phyloP scores from a whole-genome alignment of 371 early-diverging fungal genomes.

The Mortierella sp. region DNA sequence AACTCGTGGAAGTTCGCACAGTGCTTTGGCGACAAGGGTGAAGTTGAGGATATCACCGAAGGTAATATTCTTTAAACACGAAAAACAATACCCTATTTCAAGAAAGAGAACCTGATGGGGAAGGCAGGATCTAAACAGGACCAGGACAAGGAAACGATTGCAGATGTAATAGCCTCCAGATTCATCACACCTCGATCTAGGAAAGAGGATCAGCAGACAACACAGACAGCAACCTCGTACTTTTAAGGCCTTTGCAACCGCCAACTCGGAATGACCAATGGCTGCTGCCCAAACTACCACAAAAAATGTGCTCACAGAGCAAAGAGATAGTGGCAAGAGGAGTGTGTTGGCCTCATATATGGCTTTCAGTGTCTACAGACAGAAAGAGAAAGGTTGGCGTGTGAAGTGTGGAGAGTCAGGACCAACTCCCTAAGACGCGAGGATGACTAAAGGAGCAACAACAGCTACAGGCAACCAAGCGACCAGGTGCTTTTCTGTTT shows the following conservation, averaged over 20 bases:
- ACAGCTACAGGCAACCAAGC: neutral
- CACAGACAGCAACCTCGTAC: too few species aligned
- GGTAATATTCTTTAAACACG: constrained; percentile 69
- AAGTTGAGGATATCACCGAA: constrained; percentile 96
- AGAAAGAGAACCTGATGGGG: neutral
- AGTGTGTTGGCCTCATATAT: neutral
- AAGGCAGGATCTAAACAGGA: neutral
- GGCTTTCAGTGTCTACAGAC: neutral
- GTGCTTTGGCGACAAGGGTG: constrained; percentile 99
- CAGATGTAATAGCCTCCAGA: neutral
- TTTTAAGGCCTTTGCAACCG: neutral
- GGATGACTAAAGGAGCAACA: neutral
- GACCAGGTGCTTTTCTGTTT: too few species aligned
- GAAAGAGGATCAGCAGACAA: too few species aligned
- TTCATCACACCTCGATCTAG: too few species aligned
- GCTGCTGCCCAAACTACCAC: neutral
- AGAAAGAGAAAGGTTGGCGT: neutral
- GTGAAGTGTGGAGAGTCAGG: neutral
- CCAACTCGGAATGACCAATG: neutral
- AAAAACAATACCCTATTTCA: neutral
- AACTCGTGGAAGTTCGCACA: constrained; percentile 95
- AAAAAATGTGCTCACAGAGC: constrained; percentile 6
- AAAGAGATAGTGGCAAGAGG: neutral
- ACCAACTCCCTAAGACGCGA: neutral
- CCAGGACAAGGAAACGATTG: neutral